A percentile compares a stretch with the other conserved stretches of the same genome.
These are phyloP conservation scores for Samsoniella hepiali DNA, from an alignment of 2,329 filamentous ascomycete species.

Conservation along the genomic window DNA sequence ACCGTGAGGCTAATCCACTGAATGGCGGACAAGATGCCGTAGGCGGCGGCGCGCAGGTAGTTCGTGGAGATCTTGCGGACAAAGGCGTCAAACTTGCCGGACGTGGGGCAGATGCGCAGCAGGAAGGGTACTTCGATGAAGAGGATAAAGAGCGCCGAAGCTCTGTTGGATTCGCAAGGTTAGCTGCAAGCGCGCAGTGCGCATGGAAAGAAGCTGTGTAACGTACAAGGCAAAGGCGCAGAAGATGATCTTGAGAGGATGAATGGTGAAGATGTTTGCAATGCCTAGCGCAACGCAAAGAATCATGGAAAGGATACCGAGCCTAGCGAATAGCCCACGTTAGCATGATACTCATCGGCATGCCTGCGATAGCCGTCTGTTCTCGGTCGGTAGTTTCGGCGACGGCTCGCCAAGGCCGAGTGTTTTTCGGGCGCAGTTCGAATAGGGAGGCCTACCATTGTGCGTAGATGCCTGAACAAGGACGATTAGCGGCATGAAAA, in stretches of 20 bases:
- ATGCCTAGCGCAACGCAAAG: constrained; percentile 68
- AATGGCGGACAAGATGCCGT: constrained; percentile 72
- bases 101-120: constrained; percentile 96
- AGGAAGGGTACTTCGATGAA: constrained; percentile 92
- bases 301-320: constrained; percentile 68
- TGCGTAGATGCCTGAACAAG: constrained; percentile 62
- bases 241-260: constrained; percentile 48
- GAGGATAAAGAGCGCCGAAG: constrained; percentile 69
- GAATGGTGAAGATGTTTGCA: constrained; percentile 61
- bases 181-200: background rate
- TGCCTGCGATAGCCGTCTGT: background rate
- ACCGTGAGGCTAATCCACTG: constrained; percentile 79
- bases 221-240: constrained; percentile 54
- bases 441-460: constrained; percentile 60
- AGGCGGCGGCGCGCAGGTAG: constrained; percentile 91
- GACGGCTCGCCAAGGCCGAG: background rate
- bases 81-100: constrained; percentile 78
- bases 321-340: constrained; percentile 44
- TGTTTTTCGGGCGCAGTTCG: background rate
- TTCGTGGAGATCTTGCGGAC: constrained; percentile 94
- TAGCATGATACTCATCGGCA: background rate
- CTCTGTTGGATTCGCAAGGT: constrained; percentile 41
- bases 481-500: constrained; percentile 31
- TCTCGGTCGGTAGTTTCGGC: background rate
- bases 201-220: background rate